Base-by-base conservation (phyloP, 1,139 yeast genomes). In the Blastobotrys ciferrii region DNA sequence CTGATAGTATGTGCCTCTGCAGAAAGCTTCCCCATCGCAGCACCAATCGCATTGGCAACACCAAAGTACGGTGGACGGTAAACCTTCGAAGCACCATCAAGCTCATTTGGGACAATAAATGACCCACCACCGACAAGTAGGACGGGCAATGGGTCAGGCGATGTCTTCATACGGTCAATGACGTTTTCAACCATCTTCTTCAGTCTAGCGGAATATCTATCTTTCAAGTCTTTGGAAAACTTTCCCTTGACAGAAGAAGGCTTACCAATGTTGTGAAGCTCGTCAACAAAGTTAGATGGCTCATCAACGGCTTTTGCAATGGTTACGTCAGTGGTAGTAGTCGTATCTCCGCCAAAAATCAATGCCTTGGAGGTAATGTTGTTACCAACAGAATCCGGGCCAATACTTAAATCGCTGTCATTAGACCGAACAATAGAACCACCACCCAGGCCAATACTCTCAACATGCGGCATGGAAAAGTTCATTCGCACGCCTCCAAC, bases 41-140 rank as follows among this genome's bases (percentile, higher is more conserved):
- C 76, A 43, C 77, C 77, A 43, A 73, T 71, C 9, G 77, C 77
- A 59, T 73, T 73, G 5, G 75, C 76, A 19, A 72, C 73, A 40
- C 68, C 69, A 52, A 57, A 70, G 52, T 52, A 72, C 30, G 69
- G 67, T 1, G 76, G 76, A 41, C 71, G 61, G 48, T 68, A 52
- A 2, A 73, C 74, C 40, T 65, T 60, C 5, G 72, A 66, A 3
- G 74, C 75, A n/a, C 76, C 76, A 18, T 60, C 61, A 18, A 73
- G 55, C 14, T 56, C 54, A 12, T 54, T 44, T 9, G 76, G 76
- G 1, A 71, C 61, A 42, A 73, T 69, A 46, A 72, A 67, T 0
- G 76, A 71, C 2, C 77, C 77, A 30, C 77, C 77, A 28, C 77
- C 77, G 19, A 73, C 77, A 3, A 72, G 53, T 7, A 73, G 51